Evolutionary conservation across 1,284 basidiomycete genomes (phyloP), one percentile per base, ranked within the genome.

Genomic region (Pseudozyma tsukubaensis): DNA sequence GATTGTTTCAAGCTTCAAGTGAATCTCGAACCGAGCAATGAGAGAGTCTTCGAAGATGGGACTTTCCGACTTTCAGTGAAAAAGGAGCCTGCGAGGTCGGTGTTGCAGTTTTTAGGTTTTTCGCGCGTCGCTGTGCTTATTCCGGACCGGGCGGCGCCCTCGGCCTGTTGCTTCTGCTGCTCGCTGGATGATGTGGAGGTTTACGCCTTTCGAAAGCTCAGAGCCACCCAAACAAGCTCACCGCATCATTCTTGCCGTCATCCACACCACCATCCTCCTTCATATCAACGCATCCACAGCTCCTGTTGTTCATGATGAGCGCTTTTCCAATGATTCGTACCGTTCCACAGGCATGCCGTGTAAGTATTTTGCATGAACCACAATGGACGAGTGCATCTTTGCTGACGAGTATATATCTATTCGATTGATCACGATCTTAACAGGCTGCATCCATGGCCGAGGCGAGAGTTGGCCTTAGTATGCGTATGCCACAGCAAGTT

Each of bases 381-480:
- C 24, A 29, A 29, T 29, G 24, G 24, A 29, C 6, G 24, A 29
- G 24, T 29, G 24, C 24, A 29, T 29, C 24, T 29, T 29, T 6
- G 24, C 24, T 29, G 24, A 29, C 24, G 24, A 29, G 24, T 29
- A 29, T 29, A 29, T 29, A 29, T 1, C 8, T n/a, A 19, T 40
- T 9, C 10, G 6, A 4, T 48, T 48, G 45, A 10, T 16, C 24
- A 1, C 45, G 16, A 11, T 8, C 51, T 49, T 21, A n/a, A 8
- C 32, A 69, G 60, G 52, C 57, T 35, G 57, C 67, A n/a, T 70
- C 67, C 10, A 64, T 64, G 61, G 61, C 61, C 4, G 61, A 70
- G 34, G 57, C 67, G 4, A 39, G 62, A 8, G 19, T 71, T 10
- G 59, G 62, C 9, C 40, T 71, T 29, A 61, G 32, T 47, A 59